phyloP scores from a whole-genome alignment of 441 rosid species.

The Adansonia gregorii region DNA sequence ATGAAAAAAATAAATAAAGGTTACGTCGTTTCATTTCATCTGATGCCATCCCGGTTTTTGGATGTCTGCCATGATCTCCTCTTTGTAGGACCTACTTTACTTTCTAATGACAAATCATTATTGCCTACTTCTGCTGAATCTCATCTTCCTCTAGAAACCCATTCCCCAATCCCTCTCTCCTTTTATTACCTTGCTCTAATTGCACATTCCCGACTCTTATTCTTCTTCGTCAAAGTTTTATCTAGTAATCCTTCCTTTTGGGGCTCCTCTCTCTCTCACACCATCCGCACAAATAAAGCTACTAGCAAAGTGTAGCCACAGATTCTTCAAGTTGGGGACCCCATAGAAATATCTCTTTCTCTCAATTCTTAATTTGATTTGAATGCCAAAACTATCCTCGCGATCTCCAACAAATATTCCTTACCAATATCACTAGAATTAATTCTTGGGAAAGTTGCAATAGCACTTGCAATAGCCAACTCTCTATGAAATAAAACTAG shows the following conservation, averaged over 20 bases:
- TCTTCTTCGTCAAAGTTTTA: neutral
- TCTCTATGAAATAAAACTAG: no score
- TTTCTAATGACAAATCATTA: neutral
- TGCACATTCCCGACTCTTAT: neutral
- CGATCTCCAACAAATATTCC: neutral
- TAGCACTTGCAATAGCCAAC: no score
- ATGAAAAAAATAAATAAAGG: neutral
- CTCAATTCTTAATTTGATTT: constrained; percentile 28
- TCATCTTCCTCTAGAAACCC: neutral
- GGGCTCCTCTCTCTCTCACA: neutral
- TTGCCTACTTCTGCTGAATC: neutral
- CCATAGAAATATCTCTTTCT: constrained; percentile 30
- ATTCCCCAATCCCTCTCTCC: no score
- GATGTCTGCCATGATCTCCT: neutral
- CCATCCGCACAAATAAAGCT: constrained; percentile 60
- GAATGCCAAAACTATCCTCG: constrained; percentile 7
- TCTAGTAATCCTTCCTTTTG: neutral
- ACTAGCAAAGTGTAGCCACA: constrained; percentile 46
- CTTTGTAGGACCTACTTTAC: neutral
- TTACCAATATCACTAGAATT: neutral
- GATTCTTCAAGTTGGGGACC: constrained; percentile 71
- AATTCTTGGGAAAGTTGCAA: neutral
- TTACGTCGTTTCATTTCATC: neutral
- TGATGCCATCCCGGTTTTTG: neutral
- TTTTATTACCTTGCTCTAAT: no score